A percentile compares a stretch with the other conserved stretches of the same genome.
phyloP scores from a whole-genome alignment of 2,329 filamentous ascomycete genomes.

The Bipolaris bicolor region DNA sequence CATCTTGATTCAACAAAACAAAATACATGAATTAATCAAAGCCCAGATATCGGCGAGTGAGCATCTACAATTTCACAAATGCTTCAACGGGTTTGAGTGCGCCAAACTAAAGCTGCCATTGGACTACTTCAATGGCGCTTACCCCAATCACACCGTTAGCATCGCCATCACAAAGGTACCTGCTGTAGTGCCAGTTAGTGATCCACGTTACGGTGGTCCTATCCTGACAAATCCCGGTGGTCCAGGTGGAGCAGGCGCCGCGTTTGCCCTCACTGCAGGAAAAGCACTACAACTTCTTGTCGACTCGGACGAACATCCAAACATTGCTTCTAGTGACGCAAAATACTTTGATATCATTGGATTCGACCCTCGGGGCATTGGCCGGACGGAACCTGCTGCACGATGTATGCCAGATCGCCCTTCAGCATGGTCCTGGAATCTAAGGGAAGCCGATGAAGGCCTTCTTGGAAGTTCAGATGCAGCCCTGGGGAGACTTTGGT shows the following conservation, averaged over 20 bases:
- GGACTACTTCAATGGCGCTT: conserved; percentile 48
- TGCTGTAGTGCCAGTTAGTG: conserved; percentile 43
- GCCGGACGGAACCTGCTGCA: conserved; percentile 42
- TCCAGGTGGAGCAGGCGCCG: conserved; percentile 51
- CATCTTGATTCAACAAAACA: background rate
- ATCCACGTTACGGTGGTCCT: conserved; percentile 50
- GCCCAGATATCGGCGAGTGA: conserved; percentile 34
- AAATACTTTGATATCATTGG: conserved; percentile 53
- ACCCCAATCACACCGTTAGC: conserved; percentile 36
- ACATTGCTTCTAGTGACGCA: conserved; percentile 21
- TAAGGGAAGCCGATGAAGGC: conserved; percentile 48
- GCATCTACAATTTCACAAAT: conserved; percentile 40
- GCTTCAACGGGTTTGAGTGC: conserved; percentile 42
- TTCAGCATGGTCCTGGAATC: conserved; percentile 45
- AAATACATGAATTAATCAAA: conserved; percentile 17
- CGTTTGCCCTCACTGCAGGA: conserved; percentile 35
- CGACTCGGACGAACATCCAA: conserved; percentile 29
- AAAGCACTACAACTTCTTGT: conserved; percentile 36
- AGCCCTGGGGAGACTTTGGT: conserved; percentile 51
- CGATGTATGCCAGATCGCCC: conserved; percentile 43
- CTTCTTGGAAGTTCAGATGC: conserved; percentile 51
- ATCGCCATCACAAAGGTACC: conserved; percentile 43
- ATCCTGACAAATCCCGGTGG: conserved; percentile 54
- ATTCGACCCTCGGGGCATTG: conserved; percentile 55
- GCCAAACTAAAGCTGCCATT: conserved; percentile 45